Percentiles rank a stretch among this genome's conserved stretches.
Evolutionary conservation across 768 basidiomycete species (phyloP).

Genomic region (Panaeolus cyanescens): DNA sequence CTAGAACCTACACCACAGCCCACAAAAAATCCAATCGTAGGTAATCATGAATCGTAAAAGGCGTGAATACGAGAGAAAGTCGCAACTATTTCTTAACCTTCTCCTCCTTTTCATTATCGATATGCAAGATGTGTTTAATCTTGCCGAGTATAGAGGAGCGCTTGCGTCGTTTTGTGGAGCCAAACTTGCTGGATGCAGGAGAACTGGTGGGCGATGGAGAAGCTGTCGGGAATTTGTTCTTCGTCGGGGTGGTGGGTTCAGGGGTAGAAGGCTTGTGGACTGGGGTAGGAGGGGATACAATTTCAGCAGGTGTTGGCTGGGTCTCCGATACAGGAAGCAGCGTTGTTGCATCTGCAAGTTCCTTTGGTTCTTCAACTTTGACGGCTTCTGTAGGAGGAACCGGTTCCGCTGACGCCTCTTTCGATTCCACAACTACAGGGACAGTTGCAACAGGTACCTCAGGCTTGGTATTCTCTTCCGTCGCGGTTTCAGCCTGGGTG

Average conservation of each 20-base stretch:
- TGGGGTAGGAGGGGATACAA: not conserved
- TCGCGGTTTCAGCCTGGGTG: not conserved
- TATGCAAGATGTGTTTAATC: slow-evolving; percentile 50
- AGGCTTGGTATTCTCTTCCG: not conserved
- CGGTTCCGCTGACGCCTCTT: not conserved
- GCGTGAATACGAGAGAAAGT: not conserved
- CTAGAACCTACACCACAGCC: no score
- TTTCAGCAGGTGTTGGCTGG: not conserved
- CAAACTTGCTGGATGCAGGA: slow-evolving; percentile 34
- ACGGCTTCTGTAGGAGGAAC: not conserved
- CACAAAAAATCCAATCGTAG: no score
- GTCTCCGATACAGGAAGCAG: not conserved
- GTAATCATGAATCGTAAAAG: not conserved
- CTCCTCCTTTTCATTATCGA: slow-evolving; percentile 47
- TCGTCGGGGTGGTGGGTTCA: slow-evolving; percentile 6
- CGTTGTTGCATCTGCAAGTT: not conserved
- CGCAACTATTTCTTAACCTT: slow-evolving; percentile 28
- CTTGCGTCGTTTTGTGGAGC: slow-evolving; percentile 39
- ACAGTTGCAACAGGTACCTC: not conserved
- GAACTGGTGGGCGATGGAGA: slow-evolving; percentile 17
- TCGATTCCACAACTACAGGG: not conserved
- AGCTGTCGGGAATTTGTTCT: slow-evolving; percentile 12
- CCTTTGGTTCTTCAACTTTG: not conserved
- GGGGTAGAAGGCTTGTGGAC: not conserved
- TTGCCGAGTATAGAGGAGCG: slow-evolving; percentile 58